Evolutionary conservation across 2,329 filamentous ascomycete species (phyloP).

Genomic region (Myriosclerotinia duriaeana): DNA sequence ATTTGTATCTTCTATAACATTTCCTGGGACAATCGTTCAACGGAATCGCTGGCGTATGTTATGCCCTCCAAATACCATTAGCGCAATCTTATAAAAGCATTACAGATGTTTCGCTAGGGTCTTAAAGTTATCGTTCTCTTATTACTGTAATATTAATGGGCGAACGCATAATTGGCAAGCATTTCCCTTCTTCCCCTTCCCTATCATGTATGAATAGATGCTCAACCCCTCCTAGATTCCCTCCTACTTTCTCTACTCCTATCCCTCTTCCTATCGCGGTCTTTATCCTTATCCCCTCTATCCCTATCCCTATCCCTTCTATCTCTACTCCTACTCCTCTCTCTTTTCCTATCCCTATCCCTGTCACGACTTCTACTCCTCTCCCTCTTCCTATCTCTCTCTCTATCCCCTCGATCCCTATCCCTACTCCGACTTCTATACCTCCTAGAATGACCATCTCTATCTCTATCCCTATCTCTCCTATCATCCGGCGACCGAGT

Average conservation of each 20-base stretch:
- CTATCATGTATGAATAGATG: neutral
- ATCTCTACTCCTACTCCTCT: conserved; percentile 15
- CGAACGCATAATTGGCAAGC: neutral
- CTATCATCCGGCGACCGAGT: conserved; percentile 25
- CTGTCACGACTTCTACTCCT: conserved; percentile 25
- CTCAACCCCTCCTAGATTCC: conserved; percentile 33
- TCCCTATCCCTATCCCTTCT: conserved; percentile 2
- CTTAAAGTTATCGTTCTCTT: neutral
- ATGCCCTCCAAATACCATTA: too few species aligned
- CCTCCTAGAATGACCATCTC: conserved; percentile 23
- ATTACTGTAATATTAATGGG: neutral
- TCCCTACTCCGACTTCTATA: conserved; percentile 30
- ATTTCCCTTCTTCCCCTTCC: neutral
- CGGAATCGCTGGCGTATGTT: too few species aligned
- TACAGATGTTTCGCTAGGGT: too few species aligned
- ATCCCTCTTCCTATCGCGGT: conserved; percentile 32
- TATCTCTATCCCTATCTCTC: conserved; percentile 19
- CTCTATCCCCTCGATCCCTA: conserved; percentile 20
- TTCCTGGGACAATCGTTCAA: too few species aligned
- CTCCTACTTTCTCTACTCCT: conserved; percentile 31
- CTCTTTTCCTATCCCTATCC: conserved; percentile 10
- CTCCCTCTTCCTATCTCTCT: conserved; percentile 27
- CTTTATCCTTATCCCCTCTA: conserved; percentile 22
- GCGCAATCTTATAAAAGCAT: too few species aligned
- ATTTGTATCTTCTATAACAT: too few species aligned